Evolutionary conservation across 495 filamentous ascomycete species (phyloP), one percentile per base, ranked within the genome.

Genomic region (Neurospora intermedia): DNA sequence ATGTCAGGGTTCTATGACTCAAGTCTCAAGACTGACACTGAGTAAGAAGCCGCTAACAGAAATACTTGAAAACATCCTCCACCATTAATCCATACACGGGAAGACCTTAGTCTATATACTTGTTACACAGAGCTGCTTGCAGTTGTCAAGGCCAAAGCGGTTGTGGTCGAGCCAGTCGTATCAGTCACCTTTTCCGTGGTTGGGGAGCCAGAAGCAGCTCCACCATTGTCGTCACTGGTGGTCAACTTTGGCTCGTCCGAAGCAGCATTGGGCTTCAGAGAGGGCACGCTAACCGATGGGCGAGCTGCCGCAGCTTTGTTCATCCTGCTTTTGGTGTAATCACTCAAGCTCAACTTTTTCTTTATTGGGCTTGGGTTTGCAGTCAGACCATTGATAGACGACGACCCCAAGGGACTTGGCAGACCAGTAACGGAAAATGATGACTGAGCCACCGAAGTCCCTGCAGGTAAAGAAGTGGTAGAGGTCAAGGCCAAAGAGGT

Each of bases 261-360:
- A 39, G 75, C 78, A 11, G 81, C 40, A 31, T 74, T 73, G 3
- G 83, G 79, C 35, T 84, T 80, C 72, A 83, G 80, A 35, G 78
- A 59, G 5, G 78, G 78, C 3, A 75, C 78, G 35, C 78, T 77
- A n/a, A 76, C 39, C 10, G 81, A 79, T 62, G 85, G 83, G 31
- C 81, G 27, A 76, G 81, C n/a, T n/a, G 82, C 81, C 69, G 83
- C 84, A 54, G 85, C 85, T 77, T 78, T 80, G 39, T 77, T 80
- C 73, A 82, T 87, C 73, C 85, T 80, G 74, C 84, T 87, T 71
- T 86, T 87, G 69, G 82, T 87, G 73, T 93, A 94, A 76, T 92
- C 91, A 79, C 90, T 90, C n/a, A 93, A 77, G 75, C 89, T 94
- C 45, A 94, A 76, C 76, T 90, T 90, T 83, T 93, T 94, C 81